A percentile compares a stretch with the other conserved stretches of the same genome.
phyloP scores from a whole-genome alignment of 2,329 filamentous ascomycete genomes.

The Penicillium sp. region DNA sequence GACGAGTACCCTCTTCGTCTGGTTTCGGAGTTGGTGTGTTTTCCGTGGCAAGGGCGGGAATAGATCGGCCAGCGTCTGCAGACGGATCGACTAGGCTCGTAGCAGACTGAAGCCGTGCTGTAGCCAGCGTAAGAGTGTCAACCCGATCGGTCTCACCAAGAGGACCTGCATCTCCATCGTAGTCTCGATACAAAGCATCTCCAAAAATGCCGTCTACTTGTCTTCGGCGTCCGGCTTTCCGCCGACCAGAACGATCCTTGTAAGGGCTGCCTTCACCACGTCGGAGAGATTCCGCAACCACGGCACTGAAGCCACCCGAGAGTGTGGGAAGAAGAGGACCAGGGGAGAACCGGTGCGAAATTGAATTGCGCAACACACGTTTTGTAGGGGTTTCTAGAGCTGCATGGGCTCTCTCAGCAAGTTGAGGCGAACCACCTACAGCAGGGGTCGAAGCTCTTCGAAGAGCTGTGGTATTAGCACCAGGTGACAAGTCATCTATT shows the following conservation, averaged over 20 bases:
- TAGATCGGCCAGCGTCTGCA: constrained; percentile 22
- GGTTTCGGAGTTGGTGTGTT: constrained; percentile 4
- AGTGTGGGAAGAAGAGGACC: constrained; percentile 62
- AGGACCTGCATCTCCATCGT: constrained; percentile 18
- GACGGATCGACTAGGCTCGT: constrained; percentile 20
- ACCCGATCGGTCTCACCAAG: constrained; percentile 18
- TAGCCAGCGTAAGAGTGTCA: constrained; percentile 21
- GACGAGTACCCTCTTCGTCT: constrained; percentile 23
- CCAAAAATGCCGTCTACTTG: constrained; percentile 27
- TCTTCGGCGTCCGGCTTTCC: constrained; percentile 28
- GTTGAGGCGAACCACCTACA: constrained; percentile 10
- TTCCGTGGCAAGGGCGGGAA: constrained; percentile 21
- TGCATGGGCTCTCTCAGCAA: constrained; percentile 27
- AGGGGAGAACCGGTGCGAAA: constrained; percentile 55
- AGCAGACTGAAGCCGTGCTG: constrained; percentile 29
- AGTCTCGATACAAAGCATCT: constrained; percentile 18
- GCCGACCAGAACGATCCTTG: constrained; percentile 29
- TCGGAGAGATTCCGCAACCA: constrained; percentile 66
- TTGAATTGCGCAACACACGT: constrained; percentile 46
- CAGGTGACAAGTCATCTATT: constrained; percentile 21
- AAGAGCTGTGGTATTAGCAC: constrained; percentile 7
- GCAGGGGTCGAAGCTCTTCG: constrained; percentile 23
- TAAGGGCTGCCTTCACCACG: constrained; percentile 51
- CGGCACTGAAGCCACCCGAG: constrained; percentile 60
- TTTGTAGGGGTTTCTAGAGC: constrained; percentile 39